Evolutionary conservation across 176 grass and related monocot species (phyloP).

Genomic region (Aechmea fasciata): DNA sequence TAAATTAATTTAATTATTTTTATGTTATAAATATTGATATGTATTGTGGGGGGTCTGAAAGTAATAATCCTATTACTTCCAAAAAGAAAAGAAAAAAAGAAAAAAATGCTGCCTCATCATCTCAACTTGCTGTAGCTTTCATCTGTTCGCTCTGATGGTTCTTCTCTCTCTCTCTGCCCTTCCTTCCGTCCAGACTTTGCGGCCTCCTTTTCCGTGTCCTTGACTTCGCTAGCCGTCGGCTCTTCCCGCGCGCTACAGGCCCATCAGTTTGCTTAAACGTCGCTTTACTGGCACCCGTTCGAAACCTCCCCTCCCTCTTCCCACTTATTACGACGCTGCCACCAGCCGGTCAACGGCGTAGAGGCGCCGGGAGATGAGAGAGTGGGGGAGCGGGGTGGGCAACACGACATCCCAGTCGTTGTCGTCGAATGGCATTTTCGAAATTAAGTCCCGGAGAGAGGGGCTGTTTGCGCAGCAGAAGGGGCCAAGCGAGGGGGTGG

Average conservation of each 20-base stretch:
- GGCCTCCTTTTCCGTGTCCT: not conserved
- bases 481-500: slow-evolving; percentile 2
- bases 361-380: not conserved
- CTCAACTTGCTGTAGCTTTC: too few species aligned
- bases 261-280: not conserved
- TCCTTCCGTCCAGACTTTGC: slow-evolving; percentile 8
- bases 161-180: not conserved
- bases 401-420: not conserved
- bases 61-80: too few species aligned
- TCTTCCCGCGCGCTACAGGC: not conserved
- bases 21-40: too few species aligned
- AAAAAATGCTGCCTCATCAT: too few species aligned
- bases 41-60: too few species aligned
- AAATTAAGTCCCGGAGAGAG: not conserved
- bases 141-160: not conserved
- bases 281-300: not conserved
- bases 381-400: not conserved
- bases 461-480: not conserved
- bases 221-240: not conserved
- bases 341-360: slow-evolving; percentile 14
- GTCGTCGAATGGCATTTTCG: not conserved
- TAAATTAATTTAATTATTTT: too few species aligned
- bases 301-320: not conserved
- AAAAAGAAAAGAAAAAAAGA: too few species aligned
- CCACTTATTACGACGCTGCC: not conserved